A percentile compares a stretch with the other conserved stretches of the same genome.
phyloP scores from a whole-genome alignment of 225 moss, liverwort and hornwort species.

The Bryum argenteum region DNA sequence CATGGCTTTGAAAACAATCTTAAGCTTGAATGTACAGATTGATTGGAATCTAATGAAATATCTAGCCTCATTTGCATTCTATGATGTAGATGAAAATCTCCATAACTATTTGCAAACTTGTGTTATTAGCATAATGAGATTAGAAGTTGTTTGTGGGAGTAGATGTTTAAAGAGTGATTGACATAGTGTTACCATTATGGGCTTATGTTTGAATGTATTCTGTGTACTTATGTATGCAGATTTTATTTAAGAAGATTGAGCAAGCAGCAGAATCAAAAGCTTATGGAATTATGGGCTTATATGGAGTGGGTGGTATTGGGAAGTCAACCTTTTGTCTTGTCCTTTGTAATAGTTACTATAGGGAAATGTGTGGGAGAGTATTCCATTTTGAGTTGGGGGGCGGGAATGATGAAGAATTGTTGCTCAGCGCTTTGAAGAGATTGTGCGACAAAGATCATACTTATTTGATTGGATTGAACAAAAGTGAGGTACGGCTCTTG shows the following conservation, averaged over 20 bases:
- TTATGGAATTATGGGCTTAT: neutral
- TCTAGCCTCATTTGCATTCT: no score
- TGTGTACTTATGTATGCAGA: neutral
- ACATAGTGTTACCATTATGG: no score
- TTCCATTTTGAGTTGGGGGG: neutral
- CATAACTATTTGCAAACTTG: no score
- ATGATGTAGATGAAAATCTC: no score
- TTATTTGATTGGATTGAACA: neutral
- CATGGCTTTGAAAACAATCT: no score
- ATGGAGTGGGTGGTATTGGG: neutral
- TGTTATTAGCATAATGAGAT: no score
- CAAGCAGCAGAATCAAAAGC: neutral
- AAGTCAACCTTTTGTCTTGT: neutral
- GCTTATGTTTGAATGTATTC: neutral
- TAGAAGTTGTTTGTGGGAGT: no score
- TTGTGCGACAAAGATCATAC: neutral
- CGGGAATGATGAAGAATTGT: neutral
- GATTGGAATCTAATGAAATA: no score
- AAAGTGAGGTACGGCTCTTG: neutral
- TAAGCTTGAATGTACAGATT: no score
- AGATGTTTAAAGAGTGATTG: no score
- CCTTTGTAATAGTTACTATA: neutral
- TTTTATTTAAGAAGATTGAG: neutral
- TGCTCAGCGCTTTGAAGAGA: neutral
- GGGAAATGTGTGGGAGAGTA: neutral